A percentile compares a stretch with the other conserved stretches of the same genome.
These are phyloP conservation scores for Aspergillus carlsbadensis DNA, from an alignment of 495 filamentous ascomycete genomes.

Conservation along the genomic window DNA sequence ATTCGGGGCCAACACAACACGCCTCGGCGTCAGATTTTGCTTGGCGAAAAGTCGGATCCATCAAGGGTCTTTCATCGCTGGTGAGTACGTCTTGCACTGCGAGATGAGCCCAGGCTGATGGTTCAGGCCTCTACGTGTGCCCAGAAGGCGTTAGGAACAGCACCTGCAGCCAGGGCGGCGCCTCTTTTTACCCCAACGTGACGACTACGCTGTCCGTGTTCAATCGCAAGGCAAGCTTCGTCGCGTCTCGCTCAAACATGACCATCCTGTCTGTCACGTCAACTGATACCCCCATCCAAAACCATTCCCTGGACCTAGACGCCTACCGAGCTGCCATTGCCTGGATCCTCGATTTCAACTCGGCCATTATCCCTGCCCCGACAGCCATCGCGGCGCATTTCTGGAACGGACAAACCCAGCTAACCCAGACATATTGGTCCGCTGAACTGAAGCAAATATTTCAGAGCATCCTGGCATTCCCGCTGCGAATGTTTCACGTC, in stretches of 20 bases:
- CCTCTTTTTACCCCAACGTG: not conserved
- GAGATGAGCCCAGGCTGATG: no score
- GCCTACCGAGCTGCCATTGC: not conserved
- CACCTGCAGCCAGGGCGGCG: not conserved
- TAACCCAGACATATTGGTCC: no score
- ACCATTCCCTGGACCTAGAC: not conserved
- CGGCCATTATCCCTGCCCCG: not conserved
- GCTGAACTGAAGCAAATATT: no score
- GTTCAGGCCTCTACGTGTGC: not conserved
- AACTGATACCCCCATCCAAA: not conserved
- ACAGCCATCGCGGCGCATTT: not conserved
- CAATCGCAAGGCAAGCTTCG: not conserved
- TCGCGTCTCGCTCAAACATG: not conserved
- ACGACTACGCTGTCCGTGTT: not conserved
- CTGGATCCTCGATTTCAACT: constrained; percentile 5
- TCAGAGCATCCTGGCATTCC: not conserved
- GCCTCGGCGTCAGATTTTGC: no score
- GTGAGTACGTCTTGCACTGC: no score
- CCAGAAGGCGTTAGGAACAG: not conserved
- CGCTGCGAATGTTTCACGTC: not conserved
- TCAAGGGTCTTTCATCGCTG: no score
- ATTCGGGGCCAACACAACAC: no score
- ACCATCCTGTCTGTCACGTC: not conserved
- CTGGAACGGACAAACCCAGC: not conserved
- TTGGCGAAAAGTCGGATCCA: no score